A percentile compares a stretch with the other conserved stretches of the same genome.
phyloP scores from a whole-genome alignment of 805 yeast species.

The Candida easanensis region DNA sequence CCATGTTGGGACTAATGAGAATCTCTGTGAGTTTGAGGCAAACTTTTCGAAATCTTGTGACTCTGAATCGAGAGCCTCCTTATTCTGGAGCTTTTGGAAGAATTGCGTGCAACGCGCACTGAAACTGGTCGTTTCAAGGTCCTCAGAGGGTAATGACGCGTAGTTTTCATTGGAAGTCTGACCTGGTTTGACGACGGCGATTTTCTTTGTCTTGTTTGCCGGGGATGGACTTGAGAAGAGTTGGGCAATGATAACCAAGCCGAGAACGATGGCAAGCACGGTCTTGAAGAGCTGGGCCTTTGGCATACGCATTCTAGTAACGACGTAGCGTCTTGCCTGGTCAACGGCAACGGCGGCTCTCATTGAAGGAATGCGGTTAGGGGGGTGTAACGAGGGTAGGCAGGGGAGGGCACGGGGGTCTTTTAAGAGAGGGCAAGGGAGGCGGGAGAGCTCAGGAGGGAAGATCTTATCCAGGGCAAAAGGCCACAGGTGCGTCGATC shows the following conservation, averaged over 20 bases:
- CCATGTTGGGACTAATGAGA: conserved; percentile 2
- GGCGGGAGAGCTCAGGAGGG: no score
- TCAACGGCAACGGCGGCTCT: conserved; percentile 1
- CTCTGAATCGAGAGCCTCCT: background rate
- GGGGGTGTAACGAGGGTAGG: background rate
- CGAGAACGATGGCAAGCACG: conserved; percentile 4
- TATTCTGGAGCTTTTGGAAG: conserved; percentile 8
- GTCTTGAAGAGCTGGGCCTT: conserved; percentile 8
- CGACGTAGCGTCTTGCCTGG: conserved; percentile 10
- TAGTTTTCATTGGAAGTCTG: conserved; percentile 14
- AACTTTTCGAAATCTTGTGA: conserved; percentile 6
- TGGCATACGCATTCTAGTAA: conserved; percentile 2
- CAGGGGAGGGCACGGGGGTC: no score
- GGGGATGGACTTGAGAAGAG: background rate
- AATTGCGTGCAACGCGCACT: conserved; percentile 11
- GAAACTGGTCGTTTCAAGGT: background rate
- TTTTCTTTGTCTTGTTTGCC: conserved; percentile 1
- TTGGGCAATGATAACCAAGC: conserved; percentile 5
- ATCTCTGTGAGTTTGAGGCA: background rate
- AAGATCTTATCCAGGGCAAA: no score
- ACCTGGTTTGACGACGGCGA: conserved; percentile 9
- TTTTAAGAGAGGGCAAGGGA: no score
- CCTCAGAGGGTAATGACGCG: background rate
- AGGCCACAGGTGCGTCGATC: no score
- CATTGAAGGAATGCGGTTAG: background rate